These are phyloP conservation scores for Cenchrus fungigraminus DNA, from an alignment of 176 grass and related monocot species.

Conservation along the genomic window DNA sequence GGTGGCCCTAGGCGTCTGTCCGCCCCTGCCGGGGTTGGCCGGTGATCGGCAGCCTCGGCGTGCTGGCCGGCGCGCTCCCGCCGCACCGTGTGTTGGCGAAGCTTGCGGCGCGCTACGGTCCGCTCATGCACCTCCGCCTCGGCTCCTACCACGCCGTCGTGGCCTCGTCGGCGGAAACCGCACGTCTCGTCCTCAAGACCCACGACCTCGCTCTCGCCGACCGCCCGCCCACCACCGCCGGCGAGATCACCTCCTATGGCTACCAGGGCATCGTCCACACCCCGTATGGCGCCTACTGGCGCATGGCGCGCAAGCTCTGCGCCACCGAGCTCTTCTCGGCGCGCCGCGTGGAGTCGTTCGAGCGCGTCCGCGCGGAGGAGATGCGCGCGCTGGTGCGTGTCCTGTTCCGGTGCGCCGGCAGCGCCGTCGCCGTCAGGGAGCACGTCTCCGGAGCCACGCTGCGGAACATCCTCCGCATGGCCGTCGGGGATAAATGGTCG, in stretches of 20 bases:
- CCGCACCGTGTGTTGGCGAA: slow-evolving; percentile 46
- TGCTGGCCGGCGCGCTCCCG: slow-evolving; percentile 41
- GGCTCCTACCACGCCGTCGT: slow-evolving; percentile 63
- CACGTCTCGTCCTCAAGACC: slow-evolving; percentile 65
- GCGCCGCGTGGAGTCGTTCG: slow-evolving; percentile 54
- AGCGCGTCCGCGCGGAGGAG: slow-evolving; percentile 53
- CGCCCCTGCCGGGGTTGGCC: slow-evolving; percentile 60
- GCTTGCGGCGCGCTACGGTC: slow-evolving; percentile 53
- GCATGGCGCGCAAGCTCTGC: slow-evolving; percentile 60
- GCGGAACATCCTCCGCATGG: slow-evolving; percentile 60
- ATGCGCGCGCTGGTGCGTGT: slow-evolving; percentile 28
- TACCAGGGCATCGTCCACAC: slow-evolving; percentile 60
- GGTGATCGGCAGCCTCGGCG: slow-evolving; percentile 59
- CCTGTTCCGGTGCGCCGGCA: neutral
- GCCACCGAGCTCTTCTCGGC: slow-evolving; percentile 66
- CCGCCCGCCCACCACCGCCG: slow-evolving; percentile 53
- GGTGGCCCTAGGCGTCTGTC: too few relatives aligned
- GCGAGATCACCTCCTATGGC: slow-evolving; percentile 48
- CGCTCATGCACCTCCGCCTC: slow-evolving; percentile 64
- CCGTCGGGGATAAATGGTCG: slow-evolving; percentile 57
- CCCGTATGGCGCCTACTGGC: slow-evolving; percentile 62
- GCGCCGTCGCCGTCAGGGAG: slow-evolving; percentile 42
- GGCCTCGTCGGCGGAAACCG: slow-evolving; percentile 50
- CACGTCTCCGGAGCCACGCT: slow-evolving; percentile 45
- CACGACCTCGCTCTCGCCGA: slow-evolving; percentile 59